Percentiles rank a stretch among this genome's conserved stretches.
Conservation (phyloP, 2,329 filamentous ascomycete species). For the Beauveria pseudobassiana region DNA sequence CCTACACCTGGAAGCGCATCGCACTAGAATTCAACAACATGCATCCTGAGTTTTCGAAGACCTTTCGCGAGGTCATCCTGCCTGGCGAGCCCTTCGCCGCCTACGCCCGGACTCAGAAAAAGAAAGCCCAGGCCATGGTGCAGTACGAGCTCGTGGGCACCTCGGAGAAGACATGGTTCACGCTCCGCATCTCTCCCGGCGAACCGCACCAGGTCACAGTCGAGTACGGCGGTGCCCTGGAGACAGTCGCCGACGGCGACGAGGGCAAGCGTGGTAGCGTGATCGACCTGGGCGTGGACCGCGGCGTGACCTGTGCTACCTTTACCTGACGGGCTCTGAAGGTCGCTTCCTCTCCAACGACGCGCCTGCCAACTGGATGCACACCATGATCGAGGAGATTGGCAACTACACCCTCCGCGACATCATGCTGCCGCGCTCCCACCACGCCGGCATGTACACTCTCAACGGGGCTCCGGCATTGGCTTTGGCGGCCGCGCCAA, state of each 20-base stretch:
- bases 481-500: constrained; percentile 13
- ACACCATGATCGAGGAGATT: constrained; percentile 18
- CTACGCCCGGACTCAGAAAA: not conserved
- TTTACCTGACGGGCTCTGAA: constrained; percentile 25
- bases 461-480: not conserved
- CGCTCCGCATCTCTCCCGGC: constrained; percentile 17
- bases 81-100: constrained; percentile 17
- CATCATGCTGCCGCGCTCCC: constrained; percentile 24
- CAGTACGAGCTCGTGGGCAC: constrained; percentile 23
- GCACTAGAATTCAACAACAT: constrained; percentile 16
- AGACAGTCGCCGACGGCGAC: constrained; percentile 14
- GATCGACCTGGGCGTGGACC: not conserved
- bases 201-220: constrained; percentile 11
- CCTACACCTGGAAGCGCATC: constrained; percentile 22
- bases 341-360: constrained; percentile 22
- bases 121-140: constrained; percentile 15
- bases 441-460: constrained; percentile 24
- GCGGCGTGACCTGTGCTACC: not conserved
- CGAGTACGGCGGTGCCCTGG: constrained; percentile 18
- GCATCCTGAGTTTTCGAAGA: not conserved
- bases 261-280: constrained; percentile 9
- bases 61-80: constrained; percentile 21
- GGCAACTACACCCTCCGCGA: constrained; percentile 22
- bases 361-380: constrained; percentile 24
- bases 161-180: constrained; percentile 19